A percentile compares a stretch with the other conserved stretches of the same genome.
These are phyloP conservation scores for Diutina ranongensis DNA, from an alignment of 1,139 yeast species.

Conservation along the genomic window DNA sequence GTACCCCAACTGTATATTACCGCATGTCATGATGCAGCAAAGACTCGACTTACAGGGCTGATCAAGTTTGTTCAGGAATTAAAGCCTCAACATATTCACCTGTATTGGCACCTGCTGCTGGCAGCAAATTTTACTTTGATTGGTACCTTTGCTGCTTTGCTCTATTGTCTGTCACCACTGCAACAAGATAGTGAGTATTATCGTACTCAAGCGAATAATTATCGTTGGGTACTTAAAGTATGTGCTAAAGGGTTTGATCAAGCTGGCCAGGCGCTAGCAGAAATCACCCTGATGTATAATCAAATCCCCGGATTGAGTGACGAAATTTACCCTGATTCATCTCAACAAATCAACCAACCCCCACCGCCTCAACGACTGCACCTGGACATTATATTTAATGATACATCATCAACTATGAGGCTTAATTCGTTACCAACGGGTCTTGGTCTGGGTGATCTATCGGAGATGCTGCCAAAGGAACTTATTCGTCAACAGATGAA, in stretches of 20 bases:
- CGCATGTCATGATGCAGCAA: constrained; percentile 80
- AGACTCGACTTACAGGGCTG: constrained; percentile 67
- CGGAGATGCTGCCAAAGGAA: constrained; percentile 5
- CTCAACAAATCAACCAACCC: neutral
- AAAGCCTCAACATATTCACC: constrained; percentile 70
- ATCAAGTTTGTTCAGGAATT: constrained; percentile 68
- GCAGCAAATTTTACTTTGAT: constrained; percentile 68
- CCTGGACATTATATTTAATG: neutral
- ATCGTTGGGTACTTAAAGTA: constrained; percentile 62
- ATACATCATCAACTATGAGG: neutral
- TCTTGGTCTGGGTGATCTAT: neutral
- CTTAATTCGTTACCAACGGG: neutral
- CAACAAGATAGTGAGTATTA: constrained; percentile 54
- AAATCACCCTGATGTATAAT: constrained; percentile 51
- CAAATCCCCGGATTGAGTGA: constrained; percentile 59
- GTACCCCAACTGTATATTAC: constrained; percentile 48
- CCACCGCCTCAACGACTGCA: neutral
- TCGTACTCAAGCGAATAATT: constrained; percentile 59
- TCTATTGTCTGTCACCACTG: constrained; percentile 50
- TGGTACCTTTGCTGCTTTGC: constrained; percentile 76
- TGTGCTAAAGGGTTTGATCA: constrained; percentile 68
- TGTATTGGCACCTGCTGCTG: constrained; percentile 83
- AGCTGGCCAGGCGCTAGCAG: constrained; percentile 55
- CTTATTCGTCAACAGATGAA: constrained; percentile 5
- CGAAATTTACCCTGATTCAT: constrained; percentile 15